Percentiles rank a stretch among this genome's conserved stretches.
These are phyloP conservation scores for Combretum micranthum DNA, from an alignment of 345 rosid genomes.

Conservation along the genomic window DNA sequence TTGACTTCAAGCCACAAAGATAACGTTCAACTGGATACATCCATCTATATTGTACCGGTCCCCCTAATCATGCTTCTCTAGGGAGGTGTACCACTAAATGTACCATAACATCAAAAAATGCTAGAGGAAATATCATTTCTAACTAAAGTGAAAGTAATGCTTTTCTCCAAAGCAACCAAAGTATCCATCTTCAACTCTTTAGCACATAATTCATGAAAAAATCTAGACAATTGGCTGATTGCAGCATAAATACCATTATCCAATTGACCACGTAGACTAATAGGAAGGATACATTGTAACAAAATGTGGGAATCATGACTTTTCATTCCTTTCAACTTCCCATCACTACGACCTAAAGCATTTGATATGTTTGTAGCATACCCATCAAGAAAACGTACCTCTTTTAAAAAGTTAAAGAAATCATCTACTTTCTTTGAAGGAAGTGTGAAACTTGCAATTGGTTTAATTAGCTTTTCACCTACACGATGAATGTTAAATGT, in stretches of 20 bases:
- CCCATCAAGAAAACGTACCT: too few species aligned
- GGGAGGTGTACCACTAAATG: constrained; percentile 10
- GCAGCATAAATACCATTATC: neutral
- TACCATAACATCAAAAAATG: constrained; percentile 8
- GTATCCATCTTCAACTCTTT: neutral
- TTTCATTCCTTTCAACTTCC: neutral
- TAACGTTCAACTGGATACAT: constrained; percentile 1
- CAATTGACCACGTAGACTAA: neutral
- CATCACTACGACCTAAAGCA: too few species aligned
- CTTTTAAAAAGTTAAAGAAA: too few species aligned
- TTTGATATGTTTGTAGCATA: too few species aligned
- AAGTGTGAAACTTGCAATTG: too few species aligned
- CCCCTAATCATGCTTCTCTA: constrained; percentile 1
- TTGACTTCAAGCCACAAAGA: neutral
- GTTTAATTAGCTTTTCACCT: too few species aligned
- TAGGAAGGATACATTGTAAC: constrained; percentile 2
- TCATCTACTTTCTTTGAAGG: too few species aligned
- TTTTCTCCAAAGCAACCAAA: neutral
- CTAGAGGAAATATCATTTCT: constrained; percentile 9
- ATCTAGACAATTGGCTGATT: neutral
- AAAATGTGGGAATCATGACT: constrained; percentile 12
- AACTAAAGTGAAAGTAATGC: constrained; percentile 7
- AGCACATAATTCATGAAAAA: neutral
- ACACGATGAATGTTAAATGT: too few species aligned
- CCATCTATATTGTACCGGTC: neutral